These are phyloP conservation scores for Trichoderma endophyticum DNA, from an alignment of 2,329 filamentous ascomycete genomes.

Conservation along the genomic window DNA sequence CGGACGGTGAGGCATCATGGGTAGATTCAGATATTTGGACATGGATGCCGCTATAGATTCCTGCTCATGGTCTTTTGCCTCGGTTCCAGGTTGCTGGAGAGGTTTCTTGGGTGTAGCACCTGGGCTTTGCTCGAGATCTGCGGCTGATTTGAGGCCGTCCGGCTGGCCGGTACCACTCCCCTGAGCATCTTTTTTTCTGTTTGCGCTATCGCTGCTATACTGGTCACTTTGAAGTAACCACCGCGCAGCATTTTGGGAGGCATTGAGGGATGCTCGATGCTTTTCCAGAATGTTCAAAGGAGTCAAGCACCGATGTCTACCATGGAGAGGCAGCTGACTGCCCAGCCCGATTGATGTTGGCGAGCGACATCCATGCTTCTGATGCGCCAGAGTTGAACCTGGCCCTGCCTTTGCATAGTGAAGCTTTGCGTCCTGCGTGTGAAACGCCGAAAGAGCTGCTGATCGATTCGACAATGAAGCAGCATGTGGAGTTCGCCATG, in stretches of 20 bases:
- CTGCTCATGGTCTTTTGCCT: conserved; percentile 7
- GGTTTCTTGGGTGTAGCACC: neutral
- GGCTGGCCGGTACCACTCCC: neutral
- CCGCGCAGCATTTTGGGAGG: neutral
- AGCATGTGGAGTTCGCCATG: neutral
- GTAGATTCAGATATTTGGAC: conserved; percentile 58
- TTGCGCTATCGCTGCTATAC: neutral
- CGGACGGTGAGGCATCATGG: conserved; percentile 78
- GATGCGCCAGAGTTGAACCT: neutral
- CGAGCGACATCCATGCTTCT: neutral
- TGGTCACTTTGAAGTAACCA: conserved; percentile 1
- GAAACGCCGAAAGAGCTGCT: neutral
- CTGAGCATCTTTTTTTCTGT: neutral
- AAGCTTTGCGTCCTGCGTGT: neutral
- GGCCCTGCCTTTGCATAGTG: neutral
- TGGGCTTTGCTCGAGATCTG: neutral
- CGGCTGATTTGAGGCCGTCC: neutral
- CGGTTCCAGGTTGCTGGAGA: neutral
- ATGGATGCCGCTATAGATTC: conserved; percentile 50
- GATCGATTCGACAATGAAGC: conserved; percentile 7
- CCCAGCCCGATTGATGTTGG: neutral
- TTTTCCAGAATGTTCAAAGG: neutral
- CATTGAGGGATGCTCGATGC: neutral
- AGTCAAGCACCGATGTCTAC: neutral
- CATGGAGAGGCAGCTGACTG: neutral